Evolutionary conservation across 2,329 filamentous ascomycete species (phyloP).

Genomic region (Fusarium brachygibbosum): DNA sequence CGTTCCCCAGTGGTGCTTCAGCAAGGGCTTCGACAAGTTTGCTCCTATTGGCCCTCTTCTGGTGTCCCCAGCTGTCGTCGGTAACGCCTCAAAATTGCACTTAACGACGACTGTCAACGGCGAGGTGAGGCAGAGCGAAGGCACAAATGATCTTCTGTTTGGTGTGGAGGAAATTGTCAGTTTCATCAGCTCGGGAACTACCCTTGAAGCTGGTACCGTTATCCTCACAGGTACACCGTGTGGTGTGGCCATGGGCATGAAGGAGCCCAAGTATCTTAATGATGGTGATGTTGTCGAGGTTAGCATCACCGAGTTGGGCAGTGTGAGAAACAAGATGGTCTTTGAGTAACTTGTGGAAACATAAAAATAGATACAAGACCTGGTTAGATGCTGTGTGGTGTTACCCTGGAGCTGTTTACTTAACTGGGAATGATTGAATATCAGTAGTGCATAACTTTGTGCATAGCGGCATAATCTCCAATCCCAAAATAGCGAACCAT

Average conservation of each 20-base stretch:
- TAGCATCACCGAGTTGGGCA: constrained; percentile 54
- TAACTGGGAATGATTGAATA: no score
- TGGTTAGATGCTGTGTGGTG: no score
- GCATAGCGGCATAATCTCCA: fast-evolving
- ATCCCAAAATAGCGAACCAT: fast-evolving
- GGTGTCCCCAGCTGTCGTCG: constrained; percentile 51
- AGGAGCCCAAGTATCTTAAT: constrained; percentile 59
- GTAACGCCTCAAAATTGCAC: constrained; percentile 48
- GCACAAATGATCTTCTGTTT: constrained; percentile 64
- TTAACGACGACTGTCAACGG: constrained; percentile 63
- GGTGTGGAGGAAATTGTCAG: constrained; percentile 61
- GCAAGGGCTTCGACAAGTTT: constrained; percentile 68
- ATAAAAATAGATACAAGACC: background rate
- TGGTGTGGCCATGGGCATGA: constrained; percentile 63
- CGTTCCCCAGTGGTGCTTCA: constrained; percentile 67
- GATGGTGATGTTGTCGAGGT: constrained; percentile 61
- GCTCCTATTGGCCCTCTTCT: constrained; percentile 67
- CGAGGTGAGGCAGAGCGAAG: constrained; percentile 63
- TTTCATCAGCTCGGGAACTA: constrained; percentile 64
- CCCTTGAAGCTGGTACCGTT: constrained; percentile 64
- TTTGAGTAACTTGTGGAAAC: constrained; percentile 47
- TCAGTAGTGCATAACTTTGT: constrained; percentile 1
- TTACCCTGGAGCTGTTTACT: no score
- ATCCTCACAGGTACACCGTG: constrained; percentile 64
- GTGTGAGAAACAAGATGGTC: constrained; percentile 56